Evolutionary conservation across 495 filamentous ascomycete genomes (phyloP).

Genomic region (Talaromyces borbonicus): DNA sequence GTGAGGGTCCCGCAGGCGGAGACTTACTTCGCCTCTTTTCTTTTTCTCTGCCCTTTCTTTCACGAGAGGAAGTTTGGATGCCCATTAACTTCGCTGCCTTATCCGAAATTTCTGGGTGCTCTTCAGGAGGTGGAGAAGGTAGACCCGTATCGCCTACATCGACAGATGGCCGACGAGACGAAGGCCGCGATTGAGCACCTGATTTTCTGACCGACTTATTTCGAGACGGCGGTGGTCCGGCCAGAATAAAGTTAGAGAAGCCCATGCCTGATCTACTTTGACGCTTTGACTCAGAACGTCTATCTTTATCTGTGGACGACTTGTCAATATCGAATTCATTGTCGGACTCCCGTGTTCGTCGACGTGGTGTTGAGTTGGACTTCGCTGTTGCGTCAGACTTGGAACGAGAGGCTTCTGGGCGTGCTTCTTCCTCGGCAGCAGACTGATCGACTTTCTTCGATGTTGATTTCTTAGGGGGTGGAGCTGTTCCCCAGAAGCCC

Average conservation of each 20-base stretch:
- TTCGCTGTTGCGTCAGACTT: slow-evolving; percentile 40
- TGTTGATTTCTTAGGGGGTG: slow-evolving; percentile 40
- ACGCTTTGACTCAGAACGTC: slow-evolving; percentile 34
- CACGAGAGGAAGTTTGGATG: slow-evolving; percentile 25
- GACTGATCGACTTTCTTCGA: slow-evolving; percentile 25
- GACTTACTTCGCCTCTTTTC: slow-evolving; percentile 32
- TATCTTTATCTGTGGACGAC: slow-evolving; percentile 44
- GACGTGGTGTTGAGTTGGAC: slow-evolving; percentile 29
- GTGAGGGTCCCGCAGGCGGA: background rate
- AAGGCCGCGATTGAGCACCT: slow-evolving; percentile 23
- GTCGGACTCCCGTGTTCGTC: slow-evolving; percentile 25
- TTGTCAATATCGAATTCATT: slow-evolving; percentile 38
- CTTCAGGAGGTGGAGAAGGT: slow-evolving; percentile 45
- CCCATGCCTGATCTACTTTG: slow-evolving; percentile 35
- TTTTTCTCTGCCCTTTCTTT: slow-evolving; percentile 26
- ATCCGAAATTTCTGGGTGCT: slow-evolving; percentile 32
- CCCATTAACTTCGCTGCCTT: slow-evolving; percentile 57
- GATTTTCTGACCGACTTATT: slow-evolving; percentile 40
- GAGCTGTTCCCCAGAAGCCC: slow-evolving; percentile 48
- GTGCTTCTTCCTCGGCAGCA: slow-evolving; percentile 21
- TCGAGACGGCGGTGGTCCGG: slow-evolving; percentile 34
- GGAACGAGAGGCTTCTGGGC: slow-evolving; percentile 33
- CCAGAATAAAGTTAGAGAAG: slow-evolving; percentile 45
- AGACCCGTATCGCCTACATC: slow-evolving; percentile 39
- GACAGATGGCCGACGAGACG: slow-evolving; percentile 39